Percentiles rank a stretch among this genome's conserved stretches.
These are phyloP conservation scores for Leptosphaerulina australis DNA, from an alignment of 2,329 filamentous ascomycete species.

Conservation along the genomic window DNA sequence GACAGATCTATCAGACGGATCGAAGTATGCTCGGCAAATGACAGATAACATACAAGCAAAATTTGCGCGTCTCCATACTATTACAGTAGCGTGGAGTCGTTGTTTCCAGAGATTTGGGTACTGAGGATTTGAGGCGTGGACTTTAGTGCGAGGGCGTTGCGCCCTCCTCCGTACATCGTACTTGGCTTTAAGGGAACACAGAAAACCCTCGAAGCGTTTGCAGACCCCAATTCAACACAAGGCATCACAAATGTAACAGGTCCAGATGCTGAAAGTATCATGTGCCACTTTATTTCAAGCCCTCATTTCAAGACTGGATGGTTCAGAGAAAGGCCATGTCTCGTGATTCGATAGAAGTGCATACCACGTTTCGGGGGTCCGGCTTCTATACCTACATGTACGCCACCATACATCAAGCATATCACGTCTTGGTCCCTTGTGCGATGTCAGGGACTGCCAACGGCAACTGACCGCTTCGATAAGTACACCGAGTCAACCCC, in stretches of 20 bases:
- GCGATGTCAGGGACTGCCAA: constrained; percentile 9
- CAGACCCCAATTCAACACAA: background rate
- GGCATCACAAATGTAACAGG: too few species aligned
- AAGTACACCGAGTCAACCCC: background rate
- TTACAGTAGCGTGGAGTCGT: constrained; percentile 2
- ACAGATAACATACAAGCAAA: constrained; percentile 6
- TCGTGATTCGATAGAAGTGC: background rate
- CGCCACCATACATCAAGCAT: constrained; percentile 7
- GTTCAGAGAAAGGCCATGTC: background rate
- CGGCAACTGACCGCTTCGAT: constrained; percentile 13
- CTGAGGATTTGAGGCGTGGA: constrained; percentile 5
- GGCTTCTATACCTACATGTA: constrained; percentile 1
- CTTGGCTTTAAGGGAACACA: background rate
- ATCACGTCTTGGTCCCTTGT: constrained; percentile 8
- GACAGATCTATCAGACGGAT: background rate
- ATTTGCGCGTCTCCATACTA: constrained; percentile 11
- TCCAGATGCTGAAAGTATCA: background rate
- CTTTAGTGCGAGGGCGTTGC: constrained; percentile 2
- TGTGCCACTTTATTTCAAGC: background rate
- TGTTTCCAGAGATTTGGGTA: background rate
- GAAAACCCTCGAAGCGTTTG: background rate
- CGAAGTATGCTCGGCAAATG: background rate
- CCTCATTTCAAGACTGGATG: background rate
- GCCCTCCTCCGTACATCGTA: constrained; percentile 12
- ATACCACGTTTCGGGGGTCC: background rate